Base-by-base conservation (phyloP, 768 basidiomycete genomes). In the Glaciozyma antarctica region DNA sequence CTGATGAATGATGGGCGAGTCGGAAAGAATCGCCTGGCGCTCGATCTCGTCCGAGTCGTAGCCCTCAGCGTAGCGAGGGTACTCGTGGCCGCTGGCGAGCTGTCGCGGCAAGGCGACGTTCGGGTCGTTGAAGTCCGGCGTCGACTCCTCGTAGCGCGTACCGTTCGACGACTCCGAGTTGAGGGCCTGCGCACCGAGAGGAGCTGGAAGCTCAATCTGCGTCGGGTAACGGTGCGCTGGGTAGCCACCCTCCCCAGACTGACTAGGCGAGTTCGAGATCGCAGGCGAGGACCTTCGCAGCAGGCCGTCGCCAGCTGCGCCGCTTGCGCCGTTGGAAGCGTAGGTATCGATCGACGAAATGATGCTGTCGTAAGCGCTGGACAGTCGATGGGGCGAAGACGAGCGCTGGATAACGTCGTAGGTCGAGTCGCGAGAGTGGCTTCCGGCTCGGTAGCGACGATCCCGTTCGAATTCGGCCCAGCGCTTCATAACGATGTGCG, bases 391-490 rank as follows among this genome's bases (percentile, higher is more conserved):
- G 45, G 82, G 80, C 6, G 81, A 81, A 44, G 71, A 75, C 2
- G 76, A 73, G 41, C 78, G 73, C 34, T 76, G 75, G 45, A 54
- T 38, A 8, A 75, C 67, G 13, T 88, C 86, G 73, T 81, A 84
- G 8, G 83, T 82, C 28, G 85, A 86, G 74, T 94, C 90, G 66
- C 88, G 82, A 7, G 90, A 92, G 24, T 64, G 62, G 26, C 45
- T 64, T 26, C 62, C 69, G 48, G 43, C 41, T 3, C 44, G 38
- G 65, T 71, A 97, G 67, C 92, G 82, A 71, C 94, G 79, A 71
- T 98, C 95, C 57, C 94, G 81, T 80, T 98, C 95, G 76, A 95
- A 98, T 78, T 98, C 95, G 22, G 85, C 91, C 94, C 94, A 99
- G 48, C 90, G 84, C 81, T 98, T 98, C 95, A 98, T 97, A 44